phyloP scores from a whole-genome alignment of 768 basidiomycete species.

The Stropharia rugosoannulata region DNA sequence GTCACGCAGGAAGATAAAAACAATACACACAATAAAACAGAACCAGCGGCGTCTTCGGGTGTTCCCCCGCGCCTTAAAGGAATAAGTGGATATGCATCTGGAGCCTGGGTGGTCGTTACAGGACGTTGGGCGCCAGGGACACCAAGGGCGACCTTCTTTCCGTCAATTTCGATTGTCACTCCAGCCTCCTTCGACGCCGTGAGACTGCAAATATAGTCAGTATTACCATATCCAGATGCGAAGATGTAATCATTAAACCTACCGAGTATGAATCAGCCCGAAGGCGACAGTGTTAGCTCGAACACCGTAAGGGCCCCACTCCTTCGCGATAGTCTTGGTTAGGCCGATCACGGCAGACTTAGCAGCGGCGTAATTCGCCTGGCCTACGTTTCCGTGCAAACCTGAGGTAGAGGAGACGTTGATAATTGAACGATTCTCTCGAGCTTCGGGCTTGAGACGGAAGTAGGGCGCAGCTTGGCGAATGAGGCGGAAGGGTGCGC shows the following conservation, averaged over 20 bases:
- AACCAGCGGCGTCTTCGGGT: slow-evolving; percentile 75
- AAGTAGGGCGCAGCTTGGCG: slow-evolving; percentile 84
- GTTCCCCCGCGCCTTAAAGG: slow-evolving; percentile 70
- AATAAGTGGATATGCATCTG: slow-evolving; percentile 40
- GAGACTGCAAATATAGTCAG: slow-evolving; percentile 39
- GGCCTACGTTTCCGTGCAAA: slow-evolving; percentile 85
- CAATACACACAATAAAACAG: slow-evolving; percentile 69
- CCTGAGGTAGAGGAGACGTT: slow-evolving; percentile 85
- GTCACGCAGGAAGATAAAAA: neutral
- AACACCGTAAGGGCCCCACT: slow-evolving; percentile 83
- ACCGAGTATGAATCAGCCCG: slow-evolving; percentile 78
- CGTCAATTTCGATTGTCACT: slow-evolving; percentile 72
- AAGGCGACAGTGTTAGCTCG: slow-evolving; percentile 82
- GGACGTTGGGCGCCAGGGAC: slow-evolving; percentile 58
- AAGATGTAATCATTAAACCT: slow-evolving; percentile 6
- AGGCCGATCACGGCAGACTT: slow-evolving; percentile 78
- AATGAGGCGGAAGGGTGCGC: slow-evolving; percentile 83
- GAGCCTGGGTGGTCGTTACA: slow-evolving; percentile 22
- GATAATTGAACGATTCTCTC: slow-evolving; percentile 72
- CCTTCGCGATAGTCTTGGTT: slow-evolving; percentile 85
- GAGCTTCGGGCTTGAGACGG: slow-evolving; percentile 66
- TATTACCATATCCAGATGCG: neutral
- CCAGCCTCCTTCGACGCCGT: slow-evolving; percentile 81
- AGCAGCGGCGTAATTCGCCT: slow-evolving; percentile 79
- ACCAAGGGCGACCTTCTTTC: slow-evolving; percentile 82